Base-by-base conservation (phyloP, 108 stramenopile species). In the Conticribra guillardii region DNA sequence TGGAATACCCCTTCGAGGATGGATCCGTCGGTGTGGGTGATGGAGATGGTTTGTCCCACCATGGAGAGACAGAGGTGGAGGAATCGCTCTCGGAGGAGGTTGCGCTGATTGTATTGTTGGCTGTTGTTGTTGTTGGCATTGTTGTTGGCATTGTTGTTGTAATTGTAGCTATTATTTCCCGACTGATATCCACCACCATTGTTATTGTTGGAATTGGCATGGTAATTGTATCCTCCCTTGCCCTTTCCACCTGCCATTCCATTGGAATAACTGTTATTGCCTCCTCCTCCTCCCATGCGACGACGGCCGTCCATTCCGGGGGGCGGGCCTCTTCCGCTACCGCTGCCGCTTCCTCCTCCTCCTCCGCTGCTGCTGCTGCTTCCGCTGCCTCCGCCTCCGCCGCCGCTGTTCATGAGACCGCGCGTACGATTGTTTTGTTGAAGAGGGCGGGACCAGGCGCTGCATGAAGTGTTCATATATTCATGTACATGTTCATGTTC, bases 1-100 rank as follows among this genome's bases (percentile, higher is more conserved):
- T 88, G 84, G 31, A 94, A 87, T 19, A 89, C 67, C 24, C 93
- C 90, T 74, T 91, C 90, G 47, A 91, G 34, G 52, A 87, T 71
- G n/a, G 72, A 56, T n/a, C 89, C 89, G 61, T 84, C 56, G 4
- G 73, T 86, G 24, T 72, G 69, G 31, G 80, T 71, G 8, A 87
- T 23, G 22, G 72, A 61, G 28, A 91, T 87, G 23, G 82, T 79
- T 19, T 85, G 87, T 5, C 92, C 92, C 1, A 91, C 71, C 64
- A 91, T 69, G 73, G 82, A 69, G 21, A 91, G 74, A 33, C 63
- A 52, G 27, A 93, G 67, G 61, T 85, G 81, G 26, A 93, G 66
- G 62, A 88, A 87, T 33, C 89, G 84, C 46, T 90, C 89, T 9
- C 89, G 88, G 27, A 79, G 64, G 58, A 76, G 46, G 23, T 18